These are phyloP conservation scores for Sclerotinia borealis DNA, from an alignment of 2,329 filamentous ascomycete genomes.

Conservation along the genomic window DNA sequence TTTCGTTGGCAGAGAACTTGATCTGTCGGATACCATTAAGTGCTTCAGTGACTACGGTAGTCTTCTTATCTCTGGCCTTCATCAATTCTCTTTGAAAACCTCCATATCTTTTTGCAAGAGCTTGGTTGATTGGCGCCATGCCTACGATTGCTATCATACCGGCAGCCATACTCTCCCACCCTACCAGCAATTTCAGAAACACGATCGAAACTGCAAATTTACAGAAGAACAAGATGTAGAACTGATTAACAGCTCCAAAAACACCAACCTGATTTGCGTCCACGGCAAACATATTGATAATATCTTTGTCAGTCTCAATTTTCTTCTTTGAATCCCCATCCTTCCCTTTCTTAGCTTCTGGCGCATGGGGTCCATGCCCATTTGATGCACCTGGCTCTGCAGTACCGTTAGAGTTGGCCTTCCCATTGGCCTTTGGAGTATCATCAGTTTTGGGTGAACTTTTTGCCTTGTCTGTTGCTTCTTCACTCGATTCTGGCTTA, in stretches of 20 bases:
- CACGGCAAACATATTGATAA: slow-evolving; percentile 69
- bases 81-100: slow-evolving; percentile 61
- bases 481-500: slow-evolving; percentile 9
- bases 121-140: slow-evolving; percentile 61
- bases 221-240: slow-evolving; percentile 53
- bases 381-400: background rate
- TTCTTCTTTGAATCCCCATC: slow-evolving; percentile 9
- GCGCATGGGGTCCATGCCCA: background rate
- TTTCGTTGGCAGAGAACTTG: slow-evolving; percentile 71
- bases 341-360: slow-evolving; percentile 3
- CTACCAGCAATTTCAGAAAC: slow-evolving; percentile 63
- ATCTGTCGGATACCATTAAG: slow-evolving; percentile 74
- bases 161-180: slow-evolving; percentile 60
- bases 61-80: slow-evolving; percentile 67
- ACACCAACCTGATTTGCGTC: slow-evolving; percentile 61
- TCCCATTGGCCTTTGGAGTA: background rate
- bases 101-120: slow-evolving; percentile 57
- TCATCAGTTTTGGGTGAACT: background rate
- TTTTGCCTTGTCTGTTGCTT: slow-evolving; percentile 7
- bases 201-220: slow-evolving; percentile 57
- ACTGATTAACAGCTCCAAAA: slow-evolving; percentile 56
- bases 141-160: slow-evolving; percentile 57
- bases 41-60: slow-evolving; percentile 67
- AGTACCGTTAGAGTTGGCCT: background rate
- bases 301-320: slow-evolving; percentile 55